Conservation (phyloP, 306 rosid species). For the Cucumis sativus region DNA sequence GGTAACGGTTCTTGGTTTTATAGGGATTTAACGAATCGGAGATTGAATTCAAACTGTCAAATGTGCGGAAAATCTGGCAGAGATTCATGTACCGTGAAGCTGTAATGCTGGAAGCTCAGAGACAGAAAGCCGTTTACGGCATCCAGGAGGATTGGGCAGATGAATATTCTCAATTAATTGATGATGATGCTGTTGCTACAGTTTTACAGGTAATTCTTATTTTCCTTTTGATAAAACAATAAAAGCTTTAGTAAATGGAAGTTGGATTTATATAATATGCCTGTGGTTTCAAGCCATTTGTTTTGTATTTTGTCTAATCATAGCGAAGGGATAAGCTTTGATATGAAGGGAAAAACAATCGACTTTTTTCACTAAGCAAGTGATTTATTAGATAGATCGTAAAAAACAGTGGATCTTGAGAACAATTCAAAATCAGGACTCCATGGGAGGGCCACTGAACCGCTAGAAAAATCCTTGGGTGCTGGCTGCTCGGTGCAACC, state of each 20-base stretch:
- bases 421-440: background rate
- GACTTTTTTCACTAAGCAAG: background rate
- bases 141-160: constrained; percentile 57
- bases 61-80: constrained; percentile 73
- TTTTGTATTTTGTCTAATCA: background rate
- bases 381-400: background rate
- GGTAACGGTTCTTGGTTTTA: background rate
- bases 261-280: background rate
- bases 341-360: background rate
- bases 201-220: constrained; percentile 48
- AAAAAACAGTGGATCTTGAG: background rate
- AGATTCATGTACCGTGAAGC: constrained; percentile 75
- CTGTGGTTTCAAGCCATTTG: background rate
- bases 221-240: background rate
- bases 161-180: constrained; percentile 35
- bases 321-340: background rate
- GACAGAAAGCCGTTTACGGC: constrained; percentile 46
- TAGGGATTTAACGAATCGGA: constrained; percentile 68
- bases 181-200: constrained; percentile 62
- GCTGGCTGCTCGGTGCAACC: no score
- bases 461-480: background rate
- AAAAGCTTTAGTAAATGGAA: background rate
- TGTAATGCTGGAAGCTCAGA: constrained; percentile 77
- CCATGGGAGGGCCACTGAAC: background rate
- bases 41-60: constrained; percentile 53